Conservation (phyloP, 2,329 filamentous ascomycete genomes). For the Tolypocladium inflatum region DNA sequence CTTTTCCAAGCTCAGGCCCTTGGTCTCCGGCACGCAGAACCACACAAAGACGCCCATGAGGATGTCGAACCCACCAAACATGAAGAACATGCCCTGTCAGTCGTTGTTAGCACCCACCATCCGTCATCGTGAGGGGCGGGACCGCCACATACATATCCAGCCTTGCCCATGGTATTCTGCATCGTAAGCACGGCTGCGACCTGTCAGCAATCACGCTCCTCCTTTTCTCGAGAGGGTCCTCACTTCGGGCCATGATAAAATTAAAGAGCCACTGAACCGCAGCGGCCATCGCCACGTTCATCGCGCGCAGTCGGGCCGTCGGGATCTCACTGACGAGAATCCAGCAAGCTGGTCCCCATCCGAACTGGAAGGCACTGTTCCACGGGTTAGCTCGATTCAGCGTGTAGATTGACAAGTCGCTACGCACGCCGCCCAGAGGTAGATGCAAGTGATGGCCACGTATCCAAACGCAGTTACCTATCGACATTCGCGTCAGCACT, state of each 20-base stretch:
- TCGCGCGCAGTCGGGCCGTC: slow-evolving; percentile 52
- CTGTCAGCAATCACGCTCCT: neutral
- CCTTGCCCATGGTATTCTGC: slow-evolving; percentile 42
- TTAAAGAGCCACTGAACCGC: slow-evolving; percentile 69
- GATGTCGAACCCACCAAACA: slow-evolving; percentile 58
- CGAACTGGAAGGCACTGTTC: slow-evolving; percentile 52
- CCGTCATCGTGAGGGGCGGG: neutral
- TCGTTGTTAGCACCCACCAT: neutral
- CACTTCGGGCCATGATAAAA: slow-evolving; percentile 56
- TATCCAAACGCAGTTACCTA: slow-evolving; percentile 58
- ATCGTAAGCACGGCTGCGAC: slow-evolving; percentile 51
- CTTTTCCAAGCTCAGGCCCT: slow-evolving; percentile 52
- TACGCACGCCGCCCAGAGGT: slow-evolving; percentile 53
- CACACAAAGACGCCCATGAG: slow-evolving; percentile 56
- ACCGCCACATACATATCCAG: slow-evolving; percentile 26
- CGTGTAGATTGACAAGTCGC: neutral
- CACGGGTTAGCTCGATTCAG: slow-evolving; percentile 7
- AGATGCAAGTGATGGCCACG: slow-evolving; percentile 61
- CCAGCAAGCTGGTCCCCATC: slow-evolving; percentile 66
- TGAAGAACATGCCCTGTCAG: slow-evolving; percentile 53
- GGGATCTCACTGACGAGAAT: slow-evolving; percentile 63
- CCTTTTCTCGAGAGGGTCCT: slow-evolving; percentile 3
- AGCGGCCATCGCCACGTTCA: slow-evolving; percentile 60
- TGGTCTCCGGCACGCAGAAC: slow-evolving; percentile 63
- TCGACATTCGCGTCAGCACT: neutral